Conservation (phyloP, 2,329 filamentous ascomycete species). For the Fusarium coicis region DNA sequence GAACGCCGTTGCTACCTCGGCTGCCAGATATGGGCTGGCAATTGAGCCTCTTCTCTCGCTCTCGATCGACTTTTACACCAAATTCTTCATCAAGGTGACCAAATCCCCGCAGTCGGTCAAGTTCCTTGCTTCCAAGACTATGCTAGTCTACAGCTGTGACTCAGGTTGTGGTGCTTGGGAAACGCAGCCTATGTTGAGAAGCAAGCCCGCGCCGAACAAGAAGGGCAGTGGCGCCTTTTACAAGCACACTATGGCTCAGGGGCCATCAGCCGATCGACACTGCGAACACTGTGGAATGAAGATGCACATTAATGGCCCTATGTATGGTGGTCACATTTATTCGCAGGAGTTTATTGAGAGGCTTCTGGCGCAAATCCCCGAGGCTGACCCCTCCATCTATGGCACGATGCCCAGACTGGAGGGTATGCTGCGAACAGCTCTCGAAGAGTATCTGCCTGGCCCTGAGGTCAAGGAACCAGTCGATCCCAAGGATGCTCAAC, state of each 20-base stretch:
- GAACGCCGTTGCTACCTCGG: slow-evolving; percentile 81
- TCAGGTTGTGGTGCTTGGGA: slow-evolving; percentile 91
- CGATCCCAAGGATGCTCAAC: slow-evolving; percentile 58
- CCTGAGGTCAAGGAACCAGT: slow-evolving; percentile 52
- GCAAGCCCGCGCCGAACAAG: slow-evolving; percentile 74
- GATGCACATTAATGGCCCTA: slow-evolving; percentile 90
- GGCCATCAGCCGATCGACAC: slow-evolving; percentile 70
- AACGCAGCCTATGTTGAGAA: slow-evolving; percentile 80
- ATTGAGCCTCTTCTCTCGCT: slow-evolving; percentile 93
- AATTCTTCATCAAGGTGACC: slow-evolving; percentile 85
- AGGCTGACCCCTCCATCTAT: slow-evolving; percentile 75
- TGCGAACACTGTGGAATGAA: slow-evolving; percentile 89
- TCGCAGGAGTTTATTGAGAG: slow-evolving; percentile 83
- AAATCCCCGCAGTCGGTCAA: slow-evolving; percentile 89
- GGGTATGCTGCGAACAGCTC: slow-evolving; percentile 89
- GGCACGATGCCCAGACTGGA: slow-evolving; percentile 83
- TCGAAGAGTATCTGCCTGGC: slow-evolving; percentile 73
- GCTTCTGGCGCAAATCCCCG: slow-evolving; percentile 78
- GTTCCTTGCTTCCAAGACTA: slow-evolving; percentile 88
- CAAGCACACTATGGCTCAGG: slow-evolving; percentile 81
- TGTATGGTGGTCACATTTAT: slow-evolving; percentile 93
- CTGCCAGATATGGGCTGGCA: slow-evolving; percentile 84
- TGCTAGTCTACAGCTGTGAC: slow-evolving; percentile 93
- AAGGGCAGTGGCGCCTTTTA: slow-evolving; percentile 76
- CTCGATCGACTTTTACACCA: slow-evolving; percentile 94